Evolutionary conservation across 352 stramenopile genomes (phyloP).

Genomic region (Pythium brassicae): DNA sequence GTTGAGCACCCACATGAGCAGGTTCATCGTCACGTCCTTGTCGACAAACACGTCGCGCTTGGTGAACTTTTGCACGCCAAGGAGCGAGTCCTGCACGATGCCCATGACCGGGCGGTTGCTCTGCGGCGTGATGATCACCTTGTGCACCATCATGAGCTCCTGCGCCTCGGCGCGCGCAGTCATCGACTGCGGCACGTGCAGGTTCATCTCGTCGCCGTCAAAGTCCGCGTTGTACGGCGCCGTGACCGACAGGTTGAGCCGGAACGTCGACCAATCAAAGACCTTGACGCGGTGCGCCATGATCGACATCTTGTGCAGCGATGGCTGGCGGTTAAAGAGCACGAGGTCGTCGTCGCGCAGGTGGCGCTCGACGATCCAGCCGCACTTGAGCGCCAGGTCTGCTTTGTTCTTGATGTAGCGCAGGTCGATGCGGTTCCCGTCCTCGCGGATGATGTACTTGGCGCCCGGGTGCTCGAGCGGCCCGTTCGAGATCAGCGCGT

Average conservation of each 20-base stretch:
- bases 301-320: constrained; percentile 99
- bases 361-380: constrained; percentile 99
- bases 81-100: constrained; percentile 97
- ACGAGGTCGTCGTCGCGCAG: constrained; percentile 98
- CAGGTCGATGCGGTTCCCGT: constrained; percentile 97
- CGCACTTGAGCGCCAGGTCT: constrained; percentile 93
- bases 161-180: constrained; percentile 95
- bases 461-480: constrained; percentile 96
- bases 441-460: constrained; percentile 98
- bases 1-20: constrained; percentile 97
- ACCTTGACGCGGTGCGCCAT: constrained; percentile 99
- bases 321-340: constrained; percentile 99
- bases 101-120: constrained; percentile 99
- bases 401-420: constrained; percentile 97
- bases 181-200: constrained; percentile 97
- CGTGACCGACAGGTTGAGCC: constrained; percentile 97
- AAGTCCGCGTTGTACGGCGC: constrained; percentile 99
- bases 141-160: constrained; percentile 98
- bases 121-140: constrained; percentile 98
- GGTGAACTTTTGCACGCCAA: constrained; percentile 97
- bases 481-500: constrained; percentile 94
- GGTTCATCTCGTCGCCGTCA: constrained; percentile 99
- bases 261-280: constrained; percentile 99
- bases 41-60: constrained; percentile 98
- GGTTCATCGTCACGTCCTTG: constrained; percentile 97